Conservation (phyloP, 1,284 basidiomycete genomes). For the Leccinum laetum region DNA sequence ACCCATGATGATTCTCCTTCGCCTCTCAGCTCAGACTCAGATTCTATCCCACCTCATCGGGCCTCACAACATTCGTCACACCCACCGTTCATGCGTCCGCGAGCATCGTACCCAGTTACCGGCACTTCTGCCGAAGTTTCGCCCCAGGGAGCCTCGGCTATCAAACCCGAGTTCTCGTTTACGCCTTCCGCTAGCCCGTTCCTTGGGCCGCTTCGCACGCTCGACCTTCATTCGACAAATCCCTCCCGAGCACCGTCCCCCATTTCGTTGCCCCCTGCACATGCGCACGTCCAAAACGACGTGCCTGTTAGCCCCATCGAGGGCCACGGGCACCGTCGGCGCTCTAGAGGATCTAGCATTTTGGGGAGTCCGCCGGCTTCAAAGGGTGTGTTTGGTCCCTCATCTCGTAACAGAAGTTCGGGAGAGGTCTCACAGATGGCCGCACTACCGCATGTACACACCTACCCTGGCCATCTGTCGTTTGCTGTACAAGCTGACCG, state of each 20-base stretch:
- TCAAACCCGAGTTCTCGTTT: conserved; percentile 38
- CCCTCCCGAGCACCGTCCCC: conserved; percentile 70
- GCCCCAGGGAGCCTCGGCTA: conserved; percentile 23
- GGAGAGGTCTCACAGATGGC: conserved; percentile 29
- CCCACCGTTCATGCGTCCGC: conserved; percentile 20
- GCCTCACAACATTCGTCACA: conserved; percentile 29
- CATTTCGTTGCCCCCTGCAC: conserved; percentile 58
- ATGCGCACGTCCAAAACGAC: conserved; percentile 26
- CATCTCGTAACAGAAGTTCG: conserved; percentile 33
- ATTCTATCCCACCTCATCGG: conserved; percentile 42
- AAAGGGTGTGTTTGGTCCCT: conserved; percentile 25
- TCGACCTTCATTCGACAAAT: conserved; percentile 68
- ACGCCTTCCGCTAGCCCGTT: conserved; percentile 83
- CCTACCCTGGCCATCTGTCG: conserved; percentile 32
- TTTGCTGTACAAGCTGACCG: conserved; percentile 34
- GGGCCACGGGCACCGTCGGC: conserved; percentile 22
- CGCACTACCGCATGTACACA: conserved; percentile 32
- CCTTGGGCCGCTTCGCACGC: conserved; percentile 75
- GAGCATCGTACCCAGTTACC: conserved; percentile 21
- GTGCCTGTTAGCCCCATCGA: conserved; percentile 36
- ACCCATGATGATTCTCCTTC: conserved; percentile 62
- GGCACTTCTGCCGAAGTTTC: conserved; percentile 25
- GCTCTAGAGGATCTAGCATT: conserved; percentile 33
- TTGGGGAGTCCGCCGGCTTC: conserved; percentile 43
- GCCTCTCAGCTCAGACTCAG: conserved; percentile 68